Conservation (phyloP, 805 yeast genomes). For the Wickerhamiella alocasiicola region DNA sequence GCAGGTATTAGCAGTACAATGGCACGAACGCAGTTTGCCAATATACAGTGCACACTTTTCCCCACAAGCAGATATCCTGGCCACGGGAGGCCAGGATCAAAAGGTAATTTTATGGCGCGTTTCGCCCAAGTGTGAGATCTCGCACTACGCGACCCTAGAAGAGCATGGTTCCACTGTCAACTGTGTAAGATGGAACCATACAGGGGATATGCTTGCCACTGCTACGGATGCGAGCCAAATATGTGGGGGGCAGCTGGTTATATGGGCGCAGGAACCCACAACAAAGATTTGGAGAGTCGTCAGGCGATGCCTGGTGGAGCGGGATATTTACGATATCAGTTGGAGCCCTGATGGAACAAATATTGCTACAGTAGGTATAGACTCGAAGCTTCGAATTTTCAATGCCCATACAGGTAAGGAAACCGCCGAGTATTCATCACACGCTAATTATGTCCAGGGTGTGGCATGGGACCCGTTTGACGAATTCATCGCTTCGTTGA, state of each 20-base stretch:
- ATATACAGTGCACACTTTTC: slow-evolving; percentile 31
- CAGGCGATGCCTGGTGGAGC: slow-evolving; percentile 35
- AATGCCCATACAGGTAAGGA: slow-evolving; percentile 44
- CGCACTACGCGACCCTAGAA: slow-evolving; percentile 64
- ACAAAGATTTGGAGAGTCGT: slow-evolving; percentile 51
- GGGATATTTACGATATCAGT: slow-evolving; percentile 79
- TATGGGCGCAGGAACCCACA: slow-evolving; percentile 48
- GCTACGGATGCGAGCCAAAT: slow-evolving; percentile 97
- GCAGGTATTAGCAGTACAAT: slow-evolving; percentile 29
- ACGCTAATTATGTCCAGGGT: slow-evolving; percentile 88
- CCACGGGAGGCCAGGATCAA: slow-evolving; percentile 38
- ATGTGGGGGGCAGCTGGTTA: slow-evolving; percentile 78
- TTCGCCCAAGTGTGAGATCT: slow-evolving; percentile 28
- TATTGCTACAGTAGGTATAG: slow-evolving; percentile 86
- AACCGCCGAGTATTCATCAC: slow-evolving; percentile 52
- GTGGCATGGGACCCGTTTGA: slow-evolving; percentile 88
- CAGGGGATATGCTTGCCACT: slow-evolving; percentile 62
- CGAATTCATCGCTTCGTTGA: slow-evolving; percentile 68
- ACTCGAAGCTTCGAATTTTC: slow-evolving; percentile 64
- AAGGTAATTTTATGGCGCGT: slow-evolving; percentile 49
- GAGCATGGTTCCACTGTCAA: slow-evolving; percentile 95
- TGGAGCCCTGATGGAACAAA: slow-evolving; percentile 83
- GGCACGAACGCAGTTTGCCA: slow-evolving; percentile 34
- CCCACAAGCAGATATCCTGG: slow-evolving; percentile 18
- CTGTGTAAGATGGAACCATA: slow-evolving; percentile 66